Evolutionary conservation across 257 asterid species (phyloP).

Genomic region (Scutellaria galericulata): DNA sequence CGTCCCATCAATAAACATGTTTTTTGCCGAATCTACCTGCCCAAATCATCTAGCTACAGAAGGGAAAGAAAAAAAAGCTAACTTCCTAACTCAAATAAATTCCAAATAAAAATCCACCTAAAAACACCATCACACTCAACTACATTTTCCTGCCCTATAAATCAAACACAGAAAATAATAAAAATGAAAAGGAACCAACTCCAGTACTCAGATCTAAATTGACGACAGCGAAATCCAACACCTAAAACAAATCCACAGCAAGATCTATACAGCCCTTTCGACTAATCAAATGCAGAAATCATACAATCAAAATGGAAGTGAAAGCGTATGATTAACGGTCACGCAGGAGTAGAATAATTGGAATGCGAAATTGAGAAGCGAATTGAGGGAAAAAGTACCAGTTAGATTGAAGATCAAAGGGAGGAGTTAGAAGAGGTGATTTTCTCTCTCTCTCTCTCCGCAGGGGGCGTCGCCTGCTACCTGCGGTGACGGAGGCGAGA

Average conservation of each 20-base stretch:
- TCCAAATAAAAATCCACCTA: constrained; percentile 10
- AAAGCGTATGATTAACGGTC: constrained; percentile 24
- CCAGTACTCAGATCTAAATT: constrained; percentile 36
- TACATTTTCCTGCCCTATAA: constrained; percentile 37
- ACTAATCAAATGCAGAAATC: constrained; percentile 26
- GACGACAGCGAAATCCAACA: constrained; percentile 27
- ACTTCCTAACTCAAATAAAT: constrained; percentile 14
- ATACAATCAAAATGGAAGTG: constrained; percentile 25
- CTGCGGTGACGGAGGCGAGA: constrained; percentile 48
- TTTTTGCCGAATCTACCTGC: constrained; percentile 1
- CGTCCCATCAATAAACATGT: constrained; percentile 13
- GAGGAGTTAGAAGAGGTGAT: background rate
- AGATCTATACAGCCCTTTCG: constrained; percentile 35
- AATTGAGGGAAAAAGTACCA: constrained; percentile 36
- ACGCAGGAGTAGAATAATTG: constrained; percentile 24
- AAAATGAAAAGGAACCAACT: constrained; percentile 7
- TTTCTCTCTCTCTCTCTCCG: constrained; percentile 34
- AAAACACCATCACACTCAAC: constrained; percentile 21
- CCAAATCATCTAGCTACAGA: constrained; percentile 26
- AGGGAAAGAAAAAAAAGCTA: background rate
- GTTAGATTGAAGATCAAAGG: constrained; percentile 33
- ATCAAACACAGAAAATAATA: background rate
- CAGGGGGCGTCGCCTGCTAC: constrained; percentile 48
- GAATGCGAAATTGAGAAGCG: constrained; percentile 24
- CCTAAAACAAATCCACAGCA: constrained; percentile 26